Base-by-base conservation (phyloP, 164 flowering plant species). In the Liquidambar formosana region DNA sequence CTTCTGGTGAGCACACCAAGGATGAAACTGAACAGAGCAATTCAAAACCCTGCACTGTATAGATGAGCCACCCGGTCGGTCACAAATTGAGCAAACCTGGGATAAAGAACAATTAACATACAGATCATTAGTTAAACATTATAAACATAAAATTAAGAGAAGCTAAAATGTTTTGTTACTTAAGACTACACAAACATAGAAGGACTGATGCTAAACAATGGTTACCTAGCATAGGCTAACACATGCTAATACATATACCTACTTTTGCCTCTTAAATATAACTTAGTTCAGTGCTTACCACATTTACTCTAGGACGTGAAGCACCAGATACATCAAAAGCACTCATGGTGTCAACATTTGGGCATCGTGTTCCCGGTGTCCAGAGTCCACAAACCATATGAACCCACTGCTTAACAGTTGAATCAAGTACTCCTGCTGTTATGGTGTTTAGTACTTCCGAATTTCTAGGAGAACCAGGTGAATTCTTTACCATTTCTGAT, bases 1-100 rank as follows among this genome's bases (percentile, higher is more conserved):
- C 91, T 85, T 85, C 65, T 80, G 84, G 70, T 85, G 91, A 19
- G 89, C 91, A 82, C 91, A 87, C 91, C 91, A 87, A 47, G 91
- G 89, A 73, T 87, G 91, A 82, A 87, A 87, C 23, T 52, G 69
- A 59, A 78, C 73, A 62, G 74, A 67, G 59, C 91, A 87, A 67
- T 74, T 66, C 41, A 60, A 62, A 73, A 85, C 83, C 64, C 87
- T 76, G 77, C 91, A 87, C 74, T 72, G 19, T 63, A 85, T 85
- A 57, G 83, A 83, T 38, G 83, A 79, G 51, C 91, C 91, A 67
- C 89, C 91, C 3, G 82, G 71, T 59, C 87, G 87, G 33, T 74
- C 71, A 72, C 91, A 87, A 11, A 87, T 65, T 38, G 84, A 87
- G 72, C 91, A 87, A 54, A 80, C 84, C 91, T 87, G 81, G 38